These are phyloP conservation scores for Pythium aristosporum DNA, from an alignment of 352 stramenopile species.

Conservation along the genomic window DNA sequence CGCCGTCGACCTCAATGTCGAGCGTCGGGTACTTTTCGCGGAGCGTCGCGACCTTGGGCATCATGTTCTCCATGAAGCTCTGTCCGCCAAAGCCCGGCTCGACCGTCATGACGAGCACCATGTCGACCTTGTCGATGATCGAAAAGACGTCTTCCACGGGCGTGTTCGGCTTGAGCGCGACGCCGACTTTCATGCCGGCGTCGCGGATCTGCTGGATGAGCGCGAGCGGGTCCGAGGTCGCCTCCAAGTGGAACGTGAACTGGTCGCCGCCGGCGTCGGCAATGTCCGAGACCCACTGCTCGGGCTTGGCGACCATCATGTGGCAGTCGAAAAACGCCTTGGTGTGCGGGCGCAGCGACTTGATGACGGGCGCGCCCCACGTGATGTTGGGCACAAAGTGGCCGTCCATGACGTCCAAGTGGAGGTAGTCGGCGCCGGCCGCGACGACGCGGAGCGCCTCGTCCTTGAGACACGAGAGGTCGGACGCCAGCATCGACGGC, in stretches of 20 bases:
- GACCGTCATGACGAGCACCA: conserved; percentile 98
- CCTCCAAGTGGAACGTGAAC: conserved; percentile 97
- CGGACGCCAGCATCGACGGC: conserved; percentile 93
- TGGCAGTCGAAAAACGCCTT: conserved; percentile 96
- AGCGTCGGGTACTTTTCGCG: conserved; percentile 90
- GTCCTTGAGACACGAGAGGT: conserved; percentile 92
- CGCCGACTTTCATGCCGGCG: conserved; percentile 93
- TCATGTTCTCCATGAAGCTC: conserved; percentile 96
- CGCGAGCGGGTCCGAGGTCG: conserved; percentile 62
- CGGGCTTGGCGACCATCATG: conserved; percentile 97
- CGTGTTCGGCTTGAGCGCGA: conserved; percentile 95
- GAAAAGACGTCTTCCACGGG: conserved; percentile 84
- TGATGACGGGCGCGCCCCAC: conserved; percentile 96
- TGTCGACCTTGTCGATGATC: conserved; percentile 89
- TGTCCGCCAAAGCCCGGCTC: conserved; percentile 97
- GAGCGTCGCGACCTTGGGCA: conserved; percentile 91
- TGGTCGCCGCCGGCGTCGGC: conserved; percentile 92
- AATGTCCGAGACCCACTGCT: conserved; percentile 96
- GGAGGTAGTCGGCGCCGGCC: conserved; percentile 93
- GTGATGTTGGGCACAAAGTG: conserved; percentile 98
- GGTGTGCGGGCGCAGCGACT: conserved; percentile 87
- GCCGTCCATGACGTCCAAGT: conserved; percentile 98
- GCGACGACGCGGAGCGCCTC: conserved; percentile 90
- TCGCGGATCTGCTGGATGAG: conserved; percentile 86
- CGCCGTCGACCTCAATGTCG: conserved; percentile 98